Evolutionary conservation across 495 filamentous ascomycete genomes (phyloP).

Genomic region (Hyphodiscus hymeniophilus): DNA sequence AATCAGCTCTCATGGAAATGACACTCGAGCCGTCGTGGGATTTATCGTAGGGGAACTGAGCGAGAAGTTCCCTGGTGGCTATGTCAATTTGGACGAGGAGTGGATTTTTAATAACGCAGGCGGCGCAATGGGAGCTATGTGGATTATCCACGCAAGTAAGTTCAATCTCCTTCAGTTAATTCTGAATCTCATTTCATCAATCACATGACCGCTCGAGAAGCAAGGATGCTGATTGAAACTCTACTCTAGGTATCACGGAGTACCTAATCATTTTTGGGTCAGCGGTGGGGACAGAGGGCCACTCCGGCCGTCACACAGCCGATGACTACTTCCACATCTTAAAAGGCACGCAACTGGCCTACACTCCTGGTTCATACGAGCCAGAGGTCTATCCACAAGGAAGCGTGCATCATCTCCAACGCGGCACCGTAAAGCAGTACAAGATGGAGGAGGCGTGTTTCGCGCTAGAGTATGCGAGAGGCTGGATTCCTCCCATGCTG

Average conservation of each 20-base stretch:
- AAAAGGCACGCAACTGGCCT: conserved; percentile 61
- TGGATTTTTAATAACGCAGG: conserved; percentile 76
- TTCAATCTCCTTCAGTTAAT: conserved; percentile 21
- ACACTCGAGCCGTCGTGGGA: conserved; percentile 59
- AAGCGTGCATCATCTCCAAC: conserved; percentile 65
- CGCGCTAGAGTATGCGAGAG: conserved; percentile 80
- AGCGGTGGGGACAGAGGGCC: conserved; percentile 80
- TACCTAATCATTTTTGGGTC: conserved; percentile 80
- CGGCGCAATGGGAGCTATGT: conserved; percentile 85
- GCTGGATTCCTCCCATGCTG: conserved; percentile 87
- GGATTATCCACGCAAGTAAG: conserved; percentile 73
- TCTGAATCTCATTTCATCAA: background rate
- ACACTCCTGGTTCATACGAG: conserved; percentile 59
- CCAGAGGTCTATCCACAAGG: conserved; percentile 70
- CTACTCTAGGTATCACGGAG: conserved; percentile 49
- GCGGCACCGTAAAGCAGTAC: conserved; percentile 79
- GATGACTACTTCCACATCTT: conserved; percentile 94
- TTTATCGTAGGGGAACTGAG: conserved; percentile 53
- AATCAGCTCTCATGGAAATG: conserved; percentile 59
- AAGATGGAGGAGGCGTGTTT: conserved; percentile 73
- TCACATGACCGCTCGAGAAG: conserved; percentile 4
- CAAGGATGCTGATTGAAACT: conserved; percentile 3
- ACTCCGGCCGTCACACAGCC: conserved; percentile 77
- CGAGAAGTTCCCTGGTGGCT: conserved; percentile 32
- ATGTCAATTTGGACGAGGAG: conserved; percentile 52